A percentile compares a stretch with the other conserved stretches of the same genome.
phyloP scores from a whole-genome alignment of 2,329 filamentous ascomycete genomes.

The Colletotrichum nymphaeae region DNA sequence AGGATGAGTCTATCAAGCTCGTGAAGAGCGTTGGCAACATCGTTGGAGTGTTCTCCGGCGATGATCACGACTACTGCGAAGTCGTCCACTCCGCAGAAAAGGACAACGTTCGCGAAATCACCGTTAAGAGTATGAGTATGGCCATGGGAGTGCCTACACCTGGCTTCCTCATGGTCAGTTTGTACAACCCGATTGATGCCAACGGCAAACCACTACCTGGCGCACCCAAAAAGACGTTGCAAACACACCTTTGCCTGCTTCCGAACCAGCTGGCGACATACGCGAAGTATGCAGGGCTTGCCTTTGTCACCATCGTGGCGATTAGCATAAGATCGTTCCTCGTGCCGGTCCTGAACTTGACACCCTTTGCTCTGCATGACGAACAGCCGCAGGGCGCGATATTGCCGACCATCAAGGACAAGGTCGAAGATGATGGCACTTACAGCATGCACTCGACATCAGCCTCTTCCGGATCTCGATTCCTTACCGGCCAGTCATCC shows the following conservation, averaged over 20 bases:
- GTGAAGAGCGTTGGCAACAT: slow-evolving; percentile 85
- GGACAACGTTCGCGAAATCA: slow-evolving; percentile 81
- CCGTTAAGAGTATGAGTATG: slow-evolving; percentile 95
- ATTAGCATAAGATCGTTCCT: slow-evolving; percentile 67
- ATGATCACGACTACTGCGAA: slow-evolving; percentile 98
- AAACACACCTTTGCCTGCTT: slow-evolving; percentile 90
- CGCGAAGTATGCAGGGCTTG: slow-evolving; percentile 78
- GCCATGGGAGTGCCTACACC: slow-evolving; percentile 93
- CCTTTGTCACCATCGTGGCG: slow-evolving; percentile 62
- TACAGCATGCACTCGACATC: slow-evolving; percentile 40
- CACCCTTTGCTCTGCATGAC: slow-evolving; percentile 64
- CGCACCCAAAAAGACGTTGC: slow-evolving; percentile 69
- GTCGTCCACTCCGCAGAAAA: slow-evolving; percentile 80
- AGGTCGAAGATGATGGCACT: slow-evolving; percentile 60
- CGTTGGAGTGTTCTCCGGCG: slow-evolving; percentile 89
- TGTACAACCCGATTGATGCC: slow-evolving; percentile 89
- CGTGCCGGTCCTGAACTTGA: slow-evolving; percentile 64
- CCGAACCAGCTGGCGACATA: slow-evolving; percentile 90
- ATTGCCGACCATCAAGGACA: slow-evolving; percentile 65
- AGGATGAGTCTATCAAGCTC: slow-evolving; percentile 79
- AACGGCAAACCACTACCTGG: slow-evolving; percentile 60
- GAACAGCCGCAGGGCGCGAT: slow-evolving; percentile 43
- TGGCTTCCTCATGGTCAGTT: slow-evolving; percentile 86
- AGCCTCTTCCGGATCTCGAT: slow-evolving; percentile 48
- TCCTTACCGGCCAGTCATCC: slow-evolving; percentile 42